phyloP scores from a whole-genome alignment of 2,329 filamentous ascomycete species.

The Alternaria conjuncta region DNA sequence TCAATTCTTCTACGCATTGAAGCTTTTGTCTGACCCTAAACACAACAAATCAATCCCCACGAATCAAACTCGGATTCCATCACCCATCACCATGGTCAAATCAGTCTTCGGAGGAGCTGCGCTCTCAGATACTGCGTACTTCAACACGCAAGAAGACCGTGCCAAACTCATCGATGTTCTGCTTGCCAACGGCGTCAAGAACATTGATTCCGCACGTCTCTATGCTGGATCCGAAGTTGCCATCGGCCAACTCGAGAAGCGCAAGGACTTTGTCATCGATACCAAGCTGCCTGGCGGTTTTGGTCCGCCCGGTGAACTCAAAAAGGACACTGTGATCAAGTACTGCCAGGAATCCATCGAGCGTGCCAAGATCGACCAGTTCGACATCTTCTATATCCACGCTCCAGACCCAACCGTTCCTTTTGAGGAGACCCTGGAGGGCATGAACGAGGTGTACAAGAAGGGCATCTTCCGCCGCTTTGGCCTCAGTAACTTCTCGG shows the following conservation, averaged over 20 bases:
- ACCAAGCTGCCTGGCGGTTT: constrained; percentile 54
- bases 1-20: not conserved
- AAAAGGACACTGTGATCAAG: constrained; percentile 45
- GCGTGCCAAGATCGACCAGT: constrained; percentile 33
- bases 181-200: constrained; percentile 42
- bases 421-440: constrained; percentile 39
- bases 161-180: constrained; percentile 36
- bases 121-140: constrained; percentile 25
- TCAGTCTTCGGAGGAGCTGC: constrained; percentile 45
- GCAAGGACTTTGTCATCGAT: constrained; percentile 54
- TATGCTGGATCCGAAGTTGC: constrained; percentile 53
- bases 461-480: constrained; percentile 43
- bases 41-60: not conserved
- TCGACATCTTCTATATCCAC: constrained; percentile 47
- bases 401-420: constrained; percentile 33
- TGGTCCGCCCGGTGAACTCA: constrained; percentile 34
- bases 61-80: not conserved
- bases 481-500: constrained; percentile 41
- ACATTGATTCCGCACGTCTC: constrained; percentile 51
- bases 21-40: not conserved
- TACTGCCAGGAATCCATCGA: constrained; percentile 43
- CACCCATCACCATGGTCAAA: constrained; percentile 38
- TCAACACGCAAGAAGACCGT: constrained; percentile 18
- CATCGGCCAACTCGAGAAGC: constrained; percentile 50
- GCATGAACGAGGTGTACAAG: constrained; percentile 42